Evolutionary conservation across 2,329 filamentous ascomycete species (phyloP), one percentile per base, ranked within the genome.

Genomic region (Colletotrichum acutatum): DNA sequence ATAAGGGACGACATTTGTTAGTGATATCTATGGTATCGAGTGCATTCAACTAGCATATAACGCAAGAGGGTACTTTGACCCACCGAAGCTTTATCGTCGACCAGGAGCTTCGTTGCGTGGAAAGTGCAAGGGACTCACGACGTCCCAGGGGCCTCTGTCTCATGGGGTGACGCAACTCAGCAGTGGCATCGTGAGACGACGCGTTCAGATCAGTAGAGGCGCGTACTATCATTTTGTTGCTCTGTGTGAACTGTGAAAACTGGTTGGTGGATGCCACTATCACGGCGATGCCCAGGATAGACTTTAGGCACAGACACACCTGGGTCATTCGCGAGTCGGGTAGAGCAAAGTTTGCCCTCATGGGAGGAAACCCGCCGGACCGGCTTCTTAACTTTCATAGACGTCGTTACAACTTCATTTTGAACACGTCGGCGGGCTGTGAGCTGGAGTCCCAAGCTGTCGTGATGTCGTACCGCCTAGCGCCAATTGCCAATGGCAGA

Each of bases 51-150:
- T 65, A 70, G 32, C 66, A 65, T 14, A 1, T 2, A 7, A 7
- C 53, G 5, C 1, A 34, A 24, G 19, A 46, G 7, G 46, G 2
- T 54, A 61, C 53, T 54, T 66, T 22, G 26, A 42, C 28, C 54
- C 54, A 72, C 28, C 24, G 32, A 34, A 72, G 71, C 71, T 72
- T 60, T 34, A 57, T 61, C 66, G 54, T 42, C 28, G 37, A 42
- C 59, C 26, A 49, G 56, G 70, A 70, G 60, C 46, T 65, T 72
- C 70, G 54, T 52, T 70, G 66, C 60, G 57, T 30, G 67, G 61
- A 6, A 11, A 42, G 30, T n/a, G 32, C 42, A 61, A 37, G 53
- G 32, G 61, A 59, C 26, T 11, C 37, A n/a, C 24, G 24, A 24
- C 16, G 46, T n/a, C 12, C 28, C 4, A 32, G n/a, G 32, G 63